phyloP scores from a whole-genome alignment of 352 stramenopile species.

The Phytophthora macrochlamydospora region DNA sequence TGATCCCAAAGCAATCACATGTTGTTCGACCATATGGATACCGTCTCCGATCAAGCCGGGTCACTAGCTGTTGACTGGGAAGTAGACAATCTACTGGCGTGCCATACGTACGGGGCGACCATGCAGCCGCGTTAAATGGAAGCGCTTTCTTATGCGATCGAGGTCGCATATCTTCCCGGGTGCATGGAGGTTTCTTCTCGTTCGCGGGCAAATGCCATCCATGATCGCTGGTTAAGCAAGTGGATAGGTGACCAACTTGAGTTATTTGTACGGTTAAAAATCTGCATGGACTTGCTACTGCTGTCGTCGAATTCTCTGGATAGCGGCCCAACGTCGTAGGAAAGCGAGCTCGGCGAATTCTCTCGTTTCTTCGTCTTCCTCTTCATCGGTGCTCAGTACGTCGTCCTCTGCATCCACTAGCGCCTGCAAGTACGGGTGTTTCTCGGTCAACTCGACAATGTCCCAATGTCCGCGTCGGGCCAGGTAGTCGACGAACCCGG shows the following conservation, averaged over 20 bases:
- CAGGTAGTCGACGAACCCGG: slow-evolving; percentile 44
- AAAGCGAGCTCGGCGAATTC: slow-evolving; percentile 20
- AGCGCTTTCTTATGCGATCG: too few relatives aligned
- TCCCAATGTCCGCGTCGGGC: slow-evolving; percentile 34
- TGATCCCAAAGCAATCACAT: too few relatives aligned
- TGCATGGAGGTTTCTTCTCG: too few relatives aligned
- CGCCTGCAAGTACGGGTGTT: slow-evolving; percentile 38
- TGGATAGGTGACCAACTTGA: neutral
- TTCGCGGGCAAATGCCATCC: too few relatives aligned
- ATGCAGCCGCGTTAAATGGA: too few relatives aligned
- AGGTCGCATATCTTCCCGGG: too few relatives aligned
- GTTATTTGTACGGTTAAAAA: neutral
- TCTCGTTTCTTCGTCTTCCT: slow-evolving; percentile 23
- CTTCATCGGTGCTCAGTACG: slow-evolving; percentile 23
- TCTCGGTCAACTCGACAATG: slow-evolving; percentile 35
- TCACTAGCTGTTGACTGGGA: too few relatives aligned
- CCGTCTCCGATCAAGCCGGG: too few relatives aligned
- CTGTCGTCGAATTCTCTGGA: neutral
- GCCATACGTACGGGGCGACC: too few relatives aligned
- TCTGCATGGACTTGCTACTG: slow-evolving; percentile 10
- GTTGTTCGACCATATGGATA: too few relatives aligned
- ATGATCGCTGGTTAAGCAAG: too few relatives aligned
- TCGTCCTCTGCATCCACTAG: slow-evolving; percentile 27
- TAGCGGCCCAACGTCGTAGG: slow-evolving; percentile 18
- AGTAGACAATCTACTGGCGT: too few relatives aligned